Percentiles rank a stretch among this genome's conserved stretches.
These are phyloP conservation scores for Eutrema japonicum DNA, from an alignment of 345 rosid genomes.

Conservation along the genomic window DNA sequence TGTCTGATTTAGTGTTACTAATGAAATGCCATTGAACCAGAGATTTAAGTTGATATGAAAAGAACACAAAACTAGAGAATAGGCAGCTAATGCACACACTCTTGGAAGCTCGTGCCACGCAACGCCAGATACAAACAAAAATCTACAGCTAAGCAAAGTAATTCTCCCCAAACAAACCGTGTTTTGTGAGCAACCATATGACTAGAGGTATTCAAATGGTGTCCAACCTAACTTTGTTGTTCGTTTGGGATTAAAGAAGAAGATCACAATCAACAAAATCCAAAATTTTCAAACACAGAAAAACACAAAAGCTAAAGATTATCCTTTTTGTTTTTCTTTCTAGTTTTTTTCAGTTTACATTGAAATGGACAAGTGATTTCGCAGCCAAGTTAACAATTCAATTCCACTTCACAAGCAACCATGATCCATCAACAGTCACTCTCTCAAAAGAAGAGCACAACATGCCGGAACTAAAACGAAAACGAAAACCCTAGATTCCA, in stretches of 20 bases:
- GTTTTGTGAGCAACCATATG: not conserved
- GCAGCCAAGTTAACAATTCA: not conserved
- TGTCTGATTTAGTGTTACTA: constrained; percentile 23
- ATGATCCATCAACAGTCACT: not conserved
- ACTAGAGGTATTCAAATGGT: constrained; percentile 4
- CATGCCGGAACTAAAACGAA: not conserved
- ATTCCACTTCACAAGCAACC: constrained; percentile 20
- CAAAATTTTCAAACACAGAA: not conserved
- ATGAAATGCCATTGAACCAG: constrained; percentile 3
- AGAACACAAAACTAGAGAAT: not conserved
- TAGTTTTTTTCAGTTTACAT: not conserved
- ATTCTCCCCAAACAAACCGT: not conserved
- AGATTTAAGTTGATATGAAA: not conserved
- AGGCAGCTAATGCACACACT: not conserved
- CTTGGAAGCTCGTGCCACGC: not conserved
- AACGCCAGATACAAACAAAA: not conserved
- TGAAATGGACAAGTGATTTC: not conserved
- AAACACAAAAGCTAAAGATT: constrained; percentile 6
- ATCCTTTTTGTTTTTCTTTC: not conserved
- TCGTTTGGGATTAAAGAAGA: not conserved
- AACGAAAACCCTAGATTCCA: constrained; percentile 32
- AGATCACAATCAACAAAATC: constrained; percentile 1
- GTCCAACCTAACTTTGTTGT: not conserved
- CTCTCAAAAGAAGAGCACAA: not conserved
- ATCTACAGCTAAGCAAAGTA: not conserved